These are phyloP conservation scores for Calonectria pseudoturangicola DNA, from an alignment of 2,329 filamentous ascomycete species.

Conservation along the genomic window DNA sequence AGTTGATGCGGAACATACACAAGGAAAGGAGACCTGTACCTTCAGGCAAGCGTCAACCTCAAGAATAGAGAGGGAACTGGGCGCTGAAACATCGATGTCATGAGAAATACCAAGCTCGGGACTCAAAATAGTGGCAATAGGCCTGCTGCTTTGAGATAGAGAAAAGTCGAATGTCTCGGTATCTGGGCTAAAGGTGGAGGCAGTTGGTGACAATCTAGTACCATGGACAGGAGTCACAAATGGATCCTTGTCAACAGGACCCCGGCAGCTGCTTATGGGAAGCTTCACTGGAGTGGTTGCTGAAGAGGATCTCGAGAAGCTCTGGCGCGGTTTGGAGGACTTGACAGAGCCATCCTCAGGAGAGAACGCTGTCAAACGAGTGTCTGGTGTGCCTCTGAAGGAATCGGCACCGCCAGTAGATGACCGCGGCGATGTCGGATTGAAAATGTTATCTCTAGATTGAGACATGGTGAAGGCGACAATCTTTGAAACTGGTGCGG, in stretches of 20 bases:
- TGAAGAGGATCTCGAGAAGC: conserved; percentile 56
- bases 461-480: conserved; percentile 61
- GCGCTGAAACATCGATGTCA: conserved; percentile 64
- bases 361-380: conserved; percentile 78
- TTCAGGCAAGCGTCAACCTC: conserved; percentile 67
- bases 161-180: conserved; percentile 42
- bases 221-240: conserved; percentile 66
- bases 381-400: conserved; percentile 78
- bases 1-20: conserved; percentile 22
- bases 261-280: conserved; percentile 52
- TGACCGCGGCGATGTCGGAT: conserved; percentile 70
- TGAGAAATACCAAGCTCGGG: conserved; percentile 67
- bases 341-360: conserved; percentile 72
- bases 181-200: conserved; percentile 75
- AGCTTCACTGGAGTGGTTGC: conserved; percentile 55
- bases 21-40: conserved; percentile 59
- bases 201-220: conserved; percentile 77
- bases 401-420: conserved; percentile 73
- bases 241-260: conserved; percentile 68
- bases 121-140: conserved; percentile 64
- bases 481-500: not conserved
- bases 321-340: conserved; percentile 62
- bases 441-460: conserved; percentile 63
- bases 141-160: conserved; percentile 48
- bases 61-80: conserved; percentile 54